Evolutionary conservation across 805 yeast genomes (phyloP).

Genomic region (Candida qinlingensis): DNA sequence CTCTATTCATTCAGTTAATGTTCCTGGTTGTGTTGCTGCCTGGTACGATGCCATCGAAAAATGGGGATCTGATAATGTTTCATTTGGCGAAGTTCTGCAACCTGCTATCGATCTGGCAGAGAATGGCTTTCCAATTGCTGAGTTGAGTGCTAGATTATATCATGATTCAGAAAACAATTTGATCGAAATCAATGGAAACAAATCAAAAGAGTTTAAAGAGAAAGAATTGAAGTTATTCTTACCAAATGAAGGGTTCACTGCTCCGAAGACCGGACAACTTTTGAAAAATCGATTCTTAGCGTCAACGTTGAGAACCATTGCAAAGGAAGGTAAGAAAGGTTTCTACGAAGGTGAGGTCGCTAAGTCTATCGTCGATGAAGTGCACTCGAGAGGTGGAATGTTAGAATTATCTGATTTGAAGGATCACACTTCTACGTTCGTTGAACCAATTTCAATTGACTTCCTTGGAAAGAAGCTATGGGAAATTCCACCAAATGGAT

Average conservation of each 20-base stretch:
- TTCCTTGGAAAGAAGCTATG: slow-evolving; percentile 54
- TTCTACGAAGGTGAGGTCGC: slow-evolving; percentile 73
- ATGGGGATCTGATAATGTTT: slow-evolving; percentile 71
- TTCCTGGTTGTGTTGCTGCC: slow-evolving; percentile 78
- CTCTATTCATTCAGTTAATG: slow-evolving; percentile 58
- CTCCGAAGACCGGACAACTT: slow-evolving; percentile 58
- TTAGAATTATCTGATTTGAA: slow-evolving; percentile 51
- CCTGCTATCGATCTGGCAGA: slow-evolving; percentile 70
- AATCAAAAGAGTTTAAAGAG: slow-evolving; percentile 26
- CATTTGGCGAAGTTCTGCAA: slow-evolving; percentile 49
- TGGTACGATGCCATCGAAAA: slow-evolving; percentile 65
- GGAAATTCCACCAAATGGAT: slow-evolving; percentile 86
- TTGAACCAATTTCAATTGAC: slow-evolving; percentile 56
- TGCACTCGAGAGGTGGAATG: slow-evolving; percentile 50
- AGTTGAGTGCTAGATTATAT: slow-evolving; percentile 53
- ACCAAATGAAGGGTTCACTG: slow-evolving; percentile 31
- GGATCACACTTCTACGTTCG: slow-evolving; percentile 53
- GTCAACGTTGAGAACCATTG: slow-evolving; percentile 44
- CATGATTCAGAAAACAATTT: slow-evolving; percentile 34
- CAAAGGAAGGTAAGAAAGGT: slow-evolving; percentile 53
- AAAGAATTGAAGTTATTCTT: slow-evolving; percentile 31
- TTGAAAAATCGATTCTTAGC: slow-evolving; percentile 51
- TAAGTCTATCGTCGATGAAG: slow-evolving; percentile 50
- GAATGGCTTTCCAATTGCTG: slow-evolving; percentile 59
- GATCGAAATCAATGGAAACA: slow-evolving; percentile 27